phyloP scores from a whole-genome alignment of 1,139 yeast genomes.

The Geotrichum fermentans region DNA sequence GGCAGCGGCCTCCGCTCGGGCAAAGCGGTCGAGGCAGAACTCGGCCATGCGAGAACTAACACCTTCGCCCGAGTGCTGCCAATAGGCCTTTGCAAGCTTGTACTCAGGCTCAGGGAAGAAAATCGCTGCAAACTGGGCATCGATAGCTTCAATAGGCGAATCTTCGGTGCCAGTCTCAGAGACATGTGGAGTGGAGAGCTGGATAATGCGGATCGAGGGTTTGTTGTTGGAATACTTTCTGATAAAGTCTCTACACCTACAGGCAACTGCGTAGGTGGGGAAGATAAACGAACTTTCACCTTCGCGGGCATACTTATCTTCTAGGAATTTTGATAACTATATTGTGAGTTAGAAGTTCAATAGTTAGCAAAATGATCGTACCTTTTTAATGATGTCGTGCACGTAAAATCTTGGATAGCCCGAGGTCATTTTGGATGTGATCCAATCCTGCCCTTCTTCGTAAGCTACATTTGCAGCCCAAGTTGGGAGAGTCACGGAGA shows the following conservation, averaged over 20 bases:
- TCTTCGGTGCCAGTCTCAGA: conserved; percentile 42
- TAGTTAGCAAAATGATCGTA: no score
- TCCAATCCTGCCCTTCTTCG: conserved; percentile 86
- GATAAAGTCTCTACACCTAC: conserved; percentile 78
- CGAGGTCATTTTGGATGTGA: conserved; percentile 68
- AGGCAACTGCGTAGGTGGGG: conserved; percentile 74
- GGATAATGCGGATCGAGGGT: conserved; percentile 60
- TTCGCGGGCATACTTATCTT: conserved; percentile 65
- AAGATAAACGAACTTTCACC: conserved; percentile 70
- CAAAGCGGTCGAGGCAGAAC: conserved; percentile 63
- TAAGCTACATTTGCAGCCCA: conserved; percentile 92
- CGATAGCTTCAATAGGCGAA: conserved; percentile 56
- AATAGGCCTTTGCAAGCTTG: conserved; percentile 71
- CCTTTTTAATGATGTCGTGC: conserved; percentile 64
- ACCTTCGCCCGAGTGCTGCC: conserved; percentile 98
- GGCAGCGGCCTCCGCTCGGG: conserved; percentile 25
- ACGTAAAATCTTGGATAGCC: conserved; percentile 90
- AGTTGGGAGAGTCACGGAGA: conserved; percentile 86
- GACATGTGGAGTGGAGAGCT: conserved; percentile 71
- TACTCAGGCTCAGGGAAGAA: conserved; percentile 60
- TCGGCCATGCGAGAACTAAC: conserved; percentile 86
- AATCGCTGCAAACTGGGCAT: conserved; percentile 68
- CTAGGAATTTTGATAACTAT: conserved; percentile 29
- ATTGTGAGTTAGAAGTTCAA: no score
- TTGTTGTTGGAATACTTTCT: conserved; percentile 34